Evolutionary conservation across 345 rosid genomes (phyloP).

Genomic region (Populus ilicifolia): DNA sequence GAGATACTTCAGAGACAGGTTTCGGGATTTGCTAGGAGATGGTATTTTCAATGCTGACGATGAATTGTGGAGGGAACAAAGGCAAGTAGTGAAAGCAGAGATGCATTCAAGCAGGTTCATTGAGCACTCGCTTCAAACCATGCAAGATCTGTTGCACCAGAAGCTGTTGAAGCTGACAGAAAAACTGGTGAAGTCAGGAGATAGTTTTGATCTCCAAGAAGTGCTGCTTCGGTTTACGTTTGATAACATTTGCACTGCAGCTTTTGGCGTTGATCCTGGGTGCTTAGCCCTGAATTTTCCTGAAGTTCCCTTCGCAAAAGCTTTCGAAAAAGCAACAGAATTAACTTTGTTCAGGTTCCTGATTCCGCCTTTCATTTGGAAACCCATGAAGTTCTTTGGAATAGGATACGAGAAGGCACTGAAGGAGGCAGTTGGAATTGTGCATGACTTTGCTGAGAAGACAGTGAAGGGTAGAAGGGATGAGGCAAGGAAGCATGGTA

Average conservation of each 20-base stretch:
- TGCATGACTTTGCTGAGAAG: conserved; percentile 54
- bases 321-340: conserved; percentile 80
- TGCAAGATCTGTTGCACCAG: conserved; percentile 45
- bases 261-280: conserved; percentile 71
- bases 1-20: conserved; percentile 50
- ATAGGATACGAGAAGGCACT: conserved; percentile 60
- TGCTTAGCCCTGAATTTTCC: conserved; percentile 56
- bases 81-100: conserved; percentile 43
- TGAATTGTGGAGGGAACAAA: conserved; percentile 62
- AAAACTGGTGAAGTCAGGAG: conserved; percentile 32
- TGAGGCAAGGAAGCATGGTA: background rate
- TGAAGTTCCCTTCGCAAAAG: conserved; percentile 62
- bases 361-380: conserved; percentile 64
- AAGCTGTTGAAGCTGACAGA: conserved; percentile 54
- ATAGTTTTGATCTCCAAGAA: conserved; percentile 65
- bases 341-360: conserved; percentile 54
- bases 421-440: conserved; percentile 47
- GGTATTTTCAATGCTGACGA: conserved; percentile 69
- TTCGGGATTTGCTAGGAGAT: conserved; percentile 59
- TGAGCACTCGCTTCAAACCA: conserved; percentile 41
- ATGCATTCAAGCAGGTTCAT: conserved; percentile 63
- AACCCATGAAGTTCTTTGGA: conserved; percentile 53
- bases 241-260: conserved; percentile 62
- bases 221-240: conserved; percentile 67
- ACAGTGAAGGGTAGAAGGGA: conserved; percentile 29